Evolutionary conservation across 2,329 filamentous ascomycete genomes (phyloP).

Genomic region (Pseudocercospora crystallina): DNA sequence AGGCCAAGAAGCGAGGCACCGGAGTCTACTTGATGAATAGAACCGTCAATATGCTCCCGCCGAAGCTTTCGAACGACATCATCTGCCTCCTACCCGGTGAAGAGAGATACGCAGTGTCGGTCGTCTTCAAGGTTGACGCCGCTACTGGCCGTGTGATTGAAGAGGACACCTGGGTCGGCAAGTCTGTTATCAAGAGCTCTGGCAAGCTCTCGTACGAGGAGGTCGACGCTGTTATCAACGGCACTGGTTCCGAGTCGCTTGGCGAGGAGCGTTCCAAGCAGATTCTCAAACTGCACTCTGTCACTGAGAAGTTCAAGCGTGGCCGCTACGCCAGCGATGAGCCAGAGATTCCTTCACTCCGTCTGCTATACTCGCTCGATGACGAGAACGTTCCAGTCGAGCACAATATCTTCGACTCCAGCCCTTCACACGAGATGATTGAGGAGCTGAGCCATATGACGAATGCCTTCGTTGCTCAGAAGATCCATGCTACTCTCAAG

Average conservation of each 20-base stretch:
- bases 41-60: slow-evolving; percentile 81
- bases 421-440: slow-evolving; percentile 83
- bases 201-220: slow-evolving; percentile 83
- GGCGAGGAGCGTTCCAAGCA: slow-evolving; percentile 69
- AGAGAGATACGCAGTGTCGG: slow-evolving; percentile 86
- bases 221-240: slow-evolving; percentile 77
- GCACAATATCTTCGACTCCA: slow-evolving; percentile 92
- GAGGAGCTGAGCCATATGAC: slow-evolving; percentile 95
- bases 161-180: slow-evolving; percentile 90
- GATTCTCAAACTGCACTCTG: slow-evolving; percentile 74
- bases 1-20: slow-evolving; percentile 96
- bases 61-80: slow-evolving; percentile 79
- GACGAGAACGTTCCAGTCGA: slow-evolving; percentile 98
- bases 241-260: slow-evolving; percentile 56
- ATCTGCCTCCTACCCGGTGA: slow-evolving; percentile 85
- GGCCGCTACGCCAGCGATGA: slow-evolving; percentile 74
- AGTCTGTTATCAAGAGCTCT: slow-evolving; percentile 86
- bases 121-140: slow-evolving; percentile 87
- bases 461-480: slow-evolving; percentile 85
- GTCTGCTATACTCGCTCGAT: slow-evolving; percentile 88
- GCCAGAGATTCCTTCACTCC: slow-evolving; percentile 78
- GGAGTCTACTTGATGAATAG: slow-evolving; percentile 93
- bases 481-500: slow-evolving; percentile 73
- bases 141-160: slow-evolving; percentile 76
- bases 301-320: slow-evolving; percentile 89